Conservation (phyloP, 345 rosid species). For the Gossypium herbaceum region DNA sequence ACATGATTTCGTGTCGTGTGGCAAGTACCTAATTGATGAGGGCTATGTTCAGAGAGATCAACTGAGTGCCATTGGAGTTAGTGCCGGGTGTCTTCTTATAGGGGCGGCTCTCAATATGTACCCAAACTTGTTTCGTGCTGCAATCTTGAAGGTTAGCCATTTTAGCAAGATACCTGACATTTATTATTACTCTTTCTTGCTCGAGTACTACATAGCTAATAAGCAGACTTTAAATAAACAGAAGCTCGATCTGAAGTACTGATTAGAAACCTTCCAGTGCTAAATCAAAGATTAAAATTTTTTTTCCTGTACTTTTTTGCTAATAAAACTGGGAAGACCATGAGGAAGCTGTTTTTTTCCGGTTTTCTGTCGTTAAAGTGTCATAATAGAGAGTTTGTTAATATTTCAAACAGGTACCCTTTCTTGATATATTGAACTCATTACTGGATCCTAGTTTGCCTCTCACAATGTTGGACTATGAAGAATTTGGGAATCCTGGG, state of each 20-base stretch:
- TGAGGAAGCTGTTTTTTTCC: neutral
- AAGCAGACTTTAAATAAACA: too few relatives aligned
- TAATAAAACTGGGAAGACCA: too few relatives aligned
- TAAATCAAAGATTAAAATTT: too few relatives aligned
- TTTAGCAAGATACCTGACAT: conserved; percentile 4
- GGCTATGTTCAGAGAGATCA: conserved; percentile 58
- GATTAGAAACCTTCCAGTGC: too few relatives aligned
- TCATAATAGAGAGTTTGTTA: neutral
- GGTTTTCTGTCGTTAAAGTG: neutral
- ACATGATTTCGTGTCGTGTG: conserved; percentile 60
- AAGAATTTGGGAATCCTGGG: conserved; percentile 88
- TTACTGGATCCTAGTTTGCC: conserved; percentile 74
- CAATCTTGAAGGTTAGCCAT: conserved; percentile 62
- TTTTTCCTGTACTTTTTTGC: too few relatives aligned
- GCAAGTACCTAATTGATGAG: conserved; percentile 50
- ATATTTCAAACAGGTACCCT: conserved; percentile 62
- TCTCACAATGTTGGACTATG: conserved; percentile 72
- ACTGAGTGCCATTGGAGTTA: conserved; percentile 64
- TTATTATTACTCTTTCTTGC: neutral
- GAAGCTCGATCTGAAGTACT: too few relatives aligned
- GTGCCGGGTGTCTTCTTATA: conserved; percentile 78
- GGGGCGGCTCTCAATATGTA: conserved; percentile 72
- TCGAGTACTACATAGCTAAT: neutral
- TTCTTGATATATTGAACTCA: conserved; percentile 76
- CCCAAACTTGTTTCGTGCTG: conserved; percentile 61